Percentiles rank a stretch among this genome's conserved stretches.
Conservation (phyloP, 202 grass and related monocot species). For the Musa balbisiana region DNA sequence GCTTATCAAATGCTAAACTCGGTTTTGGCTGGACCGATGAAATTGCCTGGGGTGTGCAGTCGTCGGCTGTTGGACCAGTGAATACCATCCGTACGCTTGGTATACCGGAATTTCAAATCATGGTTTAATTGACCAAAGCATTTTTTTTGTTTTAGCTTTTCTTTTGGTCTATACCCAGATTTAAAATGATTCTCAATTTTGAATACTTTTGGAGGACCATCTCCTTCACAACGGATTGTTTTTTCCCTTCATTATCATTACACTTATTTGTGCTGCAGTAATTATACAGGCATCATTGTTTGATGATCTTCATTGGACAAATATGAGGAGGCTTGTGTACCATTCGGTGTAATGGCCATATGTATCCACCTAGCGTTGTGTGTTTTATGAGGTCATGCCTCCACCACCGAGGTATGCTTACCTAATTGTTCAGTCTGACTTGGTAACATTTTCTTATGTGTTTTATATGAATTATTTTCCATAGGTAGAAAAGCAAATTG, state of each 20-base stretch:
- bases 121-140: too few species aligned
- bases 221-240: not conserved
- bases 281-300: conserved; percentile 72
- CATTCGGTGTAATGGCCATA: conserved; percentile 71
- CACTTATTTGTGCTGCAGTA: conserved; percentile 30
- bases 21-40: too few species aligned
- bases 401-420: conserved; percentile 70
- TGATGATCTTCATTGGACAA: conserved; percentile 83
- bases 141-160: too few species aligned
- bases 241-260: conserved; percentile 22
- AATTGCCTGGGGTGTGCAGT: too few species aligned
- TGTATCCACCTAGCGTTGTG: conserved; percentile 86
- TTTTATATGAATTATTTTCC: conserved; percentile 9
- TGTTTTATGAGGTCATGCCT: conserved; percentile 97
- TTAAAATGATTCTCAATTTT: too few species aligned
- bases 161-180: too few species aligned
- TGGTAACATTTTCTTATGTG: conserved; percentile 4
- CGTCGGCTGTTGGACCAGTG: too few species aligned
- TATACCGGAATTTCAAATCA: too few species aligned
- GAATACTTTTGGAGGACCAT: too few species aligned
- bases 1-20: too few species aligned
- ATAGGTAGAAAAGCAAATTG: conserved; percentile 95
- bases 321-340: conserved; percentile 95
- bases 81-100: too few species aligned
- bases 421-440: conserved; percentile 6